Conservation (phyloP, 306 rosid species). For the Benincasa hispida region DNA sequence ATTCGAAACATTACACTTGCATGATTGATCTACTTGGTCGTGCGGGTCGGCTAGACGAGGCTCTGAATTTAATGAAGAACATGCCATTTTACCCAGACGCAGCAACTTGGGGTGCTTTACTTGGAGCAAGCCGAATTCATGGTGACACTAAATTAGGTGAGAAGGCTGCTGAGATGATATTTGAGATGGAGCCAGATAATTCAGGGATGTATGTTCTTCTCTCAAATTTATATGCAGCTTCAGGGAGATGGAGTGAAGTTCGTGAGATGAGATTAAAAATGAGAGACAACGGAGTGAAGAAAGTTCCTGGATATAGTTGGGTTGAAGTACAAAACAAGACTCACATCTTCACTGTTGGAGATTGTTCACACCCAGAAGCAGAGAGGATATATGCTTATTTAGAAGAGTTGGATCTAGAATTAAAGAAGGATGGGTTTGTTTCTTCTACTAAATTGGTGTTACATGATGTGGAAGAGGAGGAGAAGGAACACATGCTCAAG, state of each 20-base stretch:
- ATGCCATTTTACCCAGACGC: slow-evolving; percentile 75
- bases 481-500: slow-evolving; percentile 66
- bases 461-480: slow-evolving; percentile 93
- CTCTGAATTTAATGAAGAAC: slow-evolving; percentile 45
- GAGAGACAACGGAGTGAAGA: slow-evolving; percentile 62
- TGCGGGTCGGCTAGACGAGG: slow-evolving; percentile 68
- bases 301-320: slow-evolving; percentile 84
- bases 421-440: slow-evolving; percentile 70
- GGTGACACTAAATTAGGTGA: slow-evolving; percentile 67
- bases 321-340: slow-evolving; percentile 63
- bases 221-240: slow-evolving; percentile 80
- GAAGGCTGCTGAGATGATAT: slow-evolving; percentile 68
- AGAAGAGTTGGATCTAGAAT: slow-evolving; percentile 57
- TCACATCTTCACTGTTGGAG: slow-evolving; percentile 66
- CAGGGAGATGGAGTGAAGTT: slow-evolving; percentile 77
- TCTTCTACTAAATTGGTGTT: slow-evolving; percentile 67
- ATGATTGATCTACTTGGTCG: slow-evolving; percentile 83
- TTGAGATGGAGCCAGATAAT: slow-evolving; percentile 73
- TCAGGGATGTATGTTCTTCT: slow-evolving; percentile 85
- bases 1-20: slow-evolving; percentile 67
- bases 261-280: slow-evolving; percentile 59
- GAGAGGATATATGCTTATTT: slow-evolving; percentile 54
- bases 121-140: slow-evolving; percentile 75
- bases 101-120: slow-evolving; percentile 81
- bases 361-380: slow-evolving; percentile 52